These are phyloP conservation scores for Coemansia sp. DNA, from an alignment of 192 early-diverging fungal species.

Conservation along the genomic window DNA sequence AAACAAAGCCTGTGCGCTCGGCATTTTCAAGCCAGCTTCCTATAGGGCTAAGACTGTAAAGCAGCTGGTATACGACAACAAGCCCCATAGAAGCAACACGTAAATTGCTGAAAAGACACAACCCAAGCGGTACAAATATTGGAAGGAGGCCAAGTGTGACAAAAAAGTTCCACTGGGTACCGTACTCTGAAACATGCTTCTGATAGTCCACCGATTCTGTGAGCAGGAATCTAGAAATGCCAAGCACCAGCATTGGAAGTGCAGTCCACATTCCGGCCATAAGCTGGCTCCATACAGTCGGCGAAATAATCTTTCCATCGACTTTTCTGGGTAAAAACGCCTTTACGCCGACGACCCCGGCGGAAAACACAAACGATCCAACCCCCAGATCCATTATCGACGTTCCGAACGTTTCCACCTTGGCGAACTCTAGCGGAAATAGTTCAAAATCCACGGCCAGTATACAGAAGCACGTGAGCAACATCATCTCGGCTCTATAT, in stretches of 20 bases:
- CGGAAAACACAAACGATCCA: constrained; percentile 91
- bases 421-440: constrained; percentile 87
- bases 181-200: constrained; percentile 93
- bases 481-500: constrained; percentile 77
- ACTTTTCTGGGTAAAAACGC: constrained; percentile 53
- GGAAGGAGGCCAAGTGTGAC: constrained; percentile 88
- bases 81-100: constrained; percentile 61
- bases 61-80: constrained; percentile 61
- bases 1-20: constrained; percentile 68
- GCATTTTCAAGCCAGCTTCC: constrained; percentile 76
- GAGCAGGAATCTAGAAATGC: constrained; percentile 65
- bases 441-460: constrained; percentile 92
- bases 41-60: constrained; percentile 58
- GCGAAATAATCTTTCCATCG: constrained; percentile 18
- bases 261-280: constrained; percentile 56
- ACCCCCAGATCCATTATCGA: constrained; percentile 96
- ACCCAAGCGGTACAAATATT: constrained; percentile 68
- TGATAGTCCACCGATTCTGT: constrained; percentile 89
- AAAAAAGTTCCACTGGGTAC: constrained; percentile 99
- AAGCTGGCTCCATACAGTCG: constrained; percentile 44
- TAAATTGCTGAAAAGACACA: constrained; percentile 54
- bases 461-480: constrained; percentile 81
- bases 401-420: constrained; percentile 87
- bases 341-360: constrained; percentile 76
- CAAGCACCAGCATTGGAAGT: constrained; percentile 72